Base-by-base conservation (phyloP, 805 yeast species). In the Lachancea lanzarotensis region DNA sequence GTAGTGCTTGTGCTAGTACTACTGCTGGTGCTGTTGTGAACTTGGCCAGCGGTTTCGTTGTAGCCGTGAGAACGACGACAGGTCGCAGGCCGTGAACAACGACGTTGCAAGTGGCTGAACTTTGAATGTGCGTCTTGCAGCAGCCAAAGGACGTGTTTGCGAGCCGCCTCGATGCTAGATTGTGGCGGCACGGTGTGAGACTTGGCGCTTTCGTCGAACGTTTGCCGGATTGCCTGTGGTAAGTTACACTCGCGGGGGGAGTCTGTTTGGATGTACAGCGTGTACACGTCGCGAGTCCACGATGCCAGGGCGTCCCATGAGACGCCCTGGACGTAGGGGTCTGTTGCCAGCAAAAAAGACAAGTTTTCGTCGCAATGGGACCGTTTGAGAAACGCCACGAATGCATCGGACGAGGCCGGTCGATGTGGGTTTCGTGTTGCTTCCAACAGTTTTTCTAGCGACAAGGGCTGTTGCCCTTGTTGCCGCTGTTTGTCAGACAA, bases 361-460 rank as follows among this genome's bases (percentile, higher is more conserved):
- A 60, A 50, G 44, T 62, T 63, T 51, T 63, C 68, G 13, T 57
- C 61, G 45, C 66, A 62, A 39, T 63, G 66, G 15, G 57, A 48
- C 26, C 46, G 45, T 11, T 40, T 42, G 35, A 61, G 31, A 42
- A 54, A 63, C 15, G 52, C 50, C 19, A 52, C 50, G 35, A 63
- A 63, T 16, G 51, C 52, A 10, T 32, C 18, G 35, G 5, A 15
- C 12, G 25, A 6, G 26, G 25, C 25, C 13, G 5, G 5, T 11
- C 11, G 25, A 8, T 22, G 25, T 8, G 25, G 25, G 25, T 8
- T 22, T 4, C 25, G 25, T 4, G 25, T 8, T 22, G 25, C 25
- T 22, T 22, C 25, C 25, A 22, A 8, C 8, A 22, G 25, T 8
- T 4, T 22, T 22, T 22, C 25, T 8, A 22, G 25, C 25, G n/a